These are phyloP conservation scores for Scedosporium dehoogii DNA, from an alignment of 2,329 filamentous ascomycete genomes.

Conservation along the genomic window DNA sequence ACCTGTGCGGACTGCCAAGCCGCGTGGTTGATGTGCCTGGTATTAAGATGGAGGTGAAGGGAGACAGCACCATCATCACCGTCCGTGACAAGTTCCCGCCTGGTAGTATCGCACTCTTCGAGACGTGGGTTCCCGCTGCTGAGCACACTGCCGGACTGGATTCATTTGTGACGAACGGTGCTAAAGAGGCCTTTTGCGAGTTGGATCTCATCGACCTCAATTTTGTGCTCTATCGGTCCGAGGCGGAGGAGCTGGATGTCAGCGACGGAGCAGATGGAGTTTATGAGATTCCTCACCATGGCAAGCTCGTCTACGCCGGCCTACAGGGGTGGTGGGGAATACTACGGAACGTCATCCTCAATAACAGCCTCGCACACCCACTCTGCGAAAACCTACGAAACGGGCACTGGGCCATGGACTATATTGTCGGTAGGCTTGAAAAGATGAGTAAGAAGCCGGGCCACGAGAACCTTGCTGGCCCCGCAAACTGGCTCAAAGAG, in stretches of 20 bases:
- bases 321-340: slow-evolving; percentile 99
- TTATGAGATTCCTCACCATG: slow-evolving; percentile 77
- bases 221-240: slow-evolving; percentile 81
- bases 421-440: slow-evolving; percentile 69
- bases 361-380: slow-evolving; percentile 88
- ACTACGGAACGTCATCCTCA: slow-evolving; percentile 69
- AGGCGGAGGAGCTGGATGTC: slow-evolving; percentile 74
- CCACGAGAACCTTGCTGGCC: slow-evolving; percentile 52
- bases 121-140: slow-evolving; percentile 87
- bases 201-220: slow-evolving; percentile 78
- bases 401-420: slow-evolving; percentile 88
- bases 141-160: slow-evolving; percentile 79
- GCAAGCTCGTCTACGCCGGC: slow-evolving; percentile 83
- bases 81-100: slow-evolving; percentile 80
- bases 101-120: slow-evolving; percentile 88
- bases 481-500: slow-evolving; percentile 69
- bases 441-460: slow-evolving; percentile 54
- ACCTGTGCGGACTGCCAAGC: slow-evolving; percentile 75
- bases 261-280: slow-evolving; percentile 76
- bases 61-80: slow-evolving; percentile 66
- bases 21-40: slow-evolving; percentile 65
- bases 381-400: slow-evolving; percentile 87
- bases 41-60: slow-evolving; percentile 61
- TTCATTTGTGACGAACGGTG: slow-evolving; percentile 74
- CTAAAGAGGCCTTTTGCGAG: slow-evolving; percentile 64